Evolutionary conservation across 1,139 yeast species (phyloP).

Genomic region (Lodderomyces parapsilosis): DNA sequence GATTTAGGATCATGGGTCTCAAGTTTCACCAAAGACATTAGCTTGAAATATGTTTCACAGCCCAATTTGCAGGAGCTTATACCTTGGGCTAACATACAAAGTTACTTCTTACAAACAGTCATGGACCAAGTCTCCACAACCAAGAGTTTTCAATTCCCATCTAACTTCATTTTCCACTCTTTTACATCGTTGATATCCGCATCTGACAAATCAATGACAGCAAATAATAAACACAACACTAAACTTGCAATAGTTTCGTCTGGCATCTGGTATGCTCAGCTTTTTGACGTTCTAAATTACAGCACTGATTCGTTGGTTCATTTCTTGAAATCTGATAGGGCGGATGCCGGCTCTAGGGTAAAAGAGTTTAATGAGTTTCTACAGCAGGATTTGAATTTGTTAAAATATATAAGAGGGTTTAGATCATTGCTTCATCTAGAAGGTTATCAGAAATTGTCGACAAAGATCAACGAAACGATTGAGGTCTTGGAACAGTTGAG

Average conservation of each 20-base stretch:
- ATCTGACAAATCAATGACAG: conserved; percentile 9
- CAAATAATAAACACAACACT: conserved; percentile 8
- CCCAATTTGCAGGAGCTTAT: conserved; percentile 32
- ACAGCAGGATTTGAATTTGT: conserved; percentile 28
- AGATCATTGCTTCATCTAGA: neutral
- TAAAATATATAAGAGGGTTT: conserved; percentile 16
- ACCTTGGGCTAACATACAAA: conserved; percentile 35
- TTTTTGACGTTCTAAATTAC: conserved; percentile 35
- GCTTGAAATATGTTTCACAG: conserved; percentile 23
- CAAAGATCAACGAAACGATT: conserved; percentile 2
- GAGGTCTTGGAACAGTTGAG: conserved; percentile 6
- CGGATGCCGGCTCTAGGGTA: conserved; percentile 14
- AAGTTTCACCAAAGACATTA: conserved; percentile 27
- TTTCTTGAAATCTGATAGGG: conserved; percentile 1
- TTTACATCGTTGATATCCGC: conserved; percentile 29
- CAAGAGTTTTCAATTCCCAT: conserved; percentile 40
- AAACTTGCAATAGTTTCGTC: conserved; percentile 14
- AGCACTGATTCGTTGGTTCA: conserved; percentile 25
- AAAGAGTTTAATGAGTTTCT: conserved; percentile 31
- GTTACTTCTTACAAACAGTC: conserved; percentile 40
- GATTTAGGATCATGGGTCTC: conserved; percentile 41
- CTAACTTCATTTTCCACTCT: conserved; percentile 42
- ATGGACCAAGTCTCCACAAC: conserved; percentile 40
- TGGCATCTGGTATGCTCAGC: conserved; percentile 34
- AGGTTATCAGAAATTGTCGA: conserved; percentile 2